Conservation (phyloP, 176 grass and related monocot species). For the Pontederia paniculata region DNA sequence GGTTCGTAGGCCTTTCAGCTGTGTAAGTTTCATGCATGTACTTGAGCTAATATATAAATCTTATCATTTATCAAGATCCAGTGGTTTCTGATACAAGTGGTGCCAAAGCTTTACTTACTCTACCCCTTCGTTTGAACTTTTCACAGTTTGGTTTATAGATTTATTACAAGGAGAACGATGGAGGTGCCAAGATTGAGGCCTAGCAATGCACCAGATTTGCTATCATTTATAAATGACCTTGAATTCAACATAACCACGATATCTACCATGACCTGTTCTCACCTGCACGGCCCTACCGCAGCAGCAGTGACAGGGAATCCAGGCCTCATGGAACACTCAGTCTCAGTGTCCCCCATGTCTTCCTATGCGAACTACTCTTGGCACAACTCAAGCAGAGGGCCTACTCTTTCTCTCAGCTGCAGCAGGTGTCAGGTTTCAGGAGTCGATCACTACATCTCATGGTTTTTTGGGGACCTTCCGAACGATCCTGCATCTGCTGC, state of each 20-base stretch:
- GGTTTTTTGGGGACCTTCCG: slow-evolving; percentile 68
- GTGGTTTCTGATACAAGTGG: too few relatives aligned
- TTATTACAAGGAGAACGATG: slow-evolving; percentile 44
- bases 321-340: slow-evolving; percentile 52
- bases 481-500: slow-evolving; percentile 43
- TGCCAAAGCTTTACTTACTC: too few relatives aligned
- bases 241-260: slow-evolving; percentile 82
- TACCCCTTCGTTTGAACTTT: neutral
- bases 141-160: slow-evolving; percentile 59
- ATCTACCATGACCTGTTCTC: slow-evolving; percentile 75
- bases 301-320: slow-evolving; percentile 35
- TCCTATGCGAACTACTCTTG: slow-evolving; percentile 43
- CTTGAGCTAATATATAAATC: too few relatives aligned
- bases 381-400: slow-evolving; percentile 59
- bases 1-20: slow-evolving; percentile 55
- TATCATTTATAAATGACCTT: slow-evolving; percentile 58
- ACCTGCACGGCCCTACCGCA: slow-evolving; percentile 22
- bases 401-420: slow-evolving; percentile 56
- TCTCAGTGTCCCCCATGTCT: slow-evolving; percentile 42
- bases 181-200: slow-evolving; percentile 68
- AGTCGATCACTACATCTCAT: slow-evolving; percentile 70
- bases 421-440: slow-evolving; percentile 44
- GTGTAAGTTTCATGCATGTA: slow-evolving; percentile 59
- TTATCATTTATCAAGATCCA: too few relatives aligned
- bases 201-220: slow-evolving; percentile 52